Evolutionary conservation across 345 rosid genomes (phyloP), one percentile per base, ranked within the genome.

Genomic region (Eucalyptus marginata): DNA sequence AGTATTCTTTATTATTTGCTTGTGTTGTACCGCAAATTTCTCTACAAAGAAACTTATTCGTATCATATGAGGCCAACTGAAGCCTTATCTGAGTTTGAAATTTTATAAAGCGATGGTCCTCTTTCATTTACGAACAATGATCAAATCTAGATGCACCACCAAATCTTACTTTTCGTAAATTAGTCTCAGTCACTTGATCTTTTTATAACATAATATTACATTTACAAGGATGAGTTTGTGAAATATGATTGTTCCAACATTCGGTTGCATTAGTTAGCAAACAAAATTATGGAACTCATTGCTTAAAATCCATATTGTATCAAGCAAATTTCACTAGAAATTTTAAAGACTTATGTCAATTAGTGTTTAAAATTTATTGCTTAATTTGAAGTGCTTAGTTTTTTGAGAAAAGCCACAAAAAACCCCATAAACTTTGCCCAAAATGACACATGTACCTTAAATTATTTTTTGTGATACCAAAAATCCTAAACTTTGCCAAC

Each of bases 381-480:
- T 58, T 58, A 9, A 56, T 56, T 56, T 56, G 62, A 56, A 56
- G 27, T 24, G 62, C 2, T 56, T 22, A 52, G 56, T 52, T 52
- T 52, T 52, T 52, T 52, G 0, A 52, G 56, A 52, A 52, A 52
- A 52, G 4, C 9, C 56, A 52, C 9, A 3, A 52, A 52, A 17
- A 7, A 0, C 56, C 9, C 0, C 4, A n/a, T n/a, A 17, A 17
- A 51, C 4, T 52, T 18, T 52, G 24, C 24, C 8, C 0, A 52
- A 2, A 52, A 10, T 52, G 1, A 52, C 0, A 52, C 56, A 0
- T 18, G 24, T 18, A 52, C 18, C 24, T 52, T 18, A 7, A 52
- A 52, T 4, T 52, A 52, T 52, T 18, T 17, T 52, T 52, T 52
- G 9, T 3, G 10, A 52, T 0, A 52, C 24, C 0, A 52, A 52